Conservation (phyloP, 345 rosid species). For the Eucalyptus virginea region DNA sequence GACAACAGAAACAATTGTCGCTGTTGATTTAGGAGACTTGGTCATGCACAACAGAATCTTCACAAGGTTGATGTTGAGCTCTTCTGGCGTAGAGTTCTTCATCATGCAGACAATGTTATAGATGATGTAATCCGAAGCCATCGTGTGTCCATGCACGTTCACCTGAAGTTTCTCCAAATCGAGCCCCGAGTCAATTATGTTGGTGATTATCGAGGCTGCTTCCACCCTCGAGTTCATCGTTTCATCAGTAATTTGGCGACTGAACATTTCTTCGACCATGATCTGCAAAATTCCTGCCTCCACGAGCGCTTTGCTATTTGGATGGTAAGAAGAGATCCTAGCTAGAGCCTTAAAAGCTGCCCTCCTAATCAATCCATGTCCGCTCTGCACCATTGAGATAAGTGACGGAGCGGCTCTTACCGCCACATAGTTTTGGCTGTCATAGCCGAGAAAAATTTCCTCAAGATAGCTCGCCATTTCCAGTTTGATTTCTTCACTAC, state of each 20-base stretch:
- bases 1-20: slow-evolving; percentile 38
- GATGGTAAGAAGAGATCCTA: slow-evolving; percentile 55
- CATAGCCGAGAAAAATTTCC: slow-evolving; percentile 50
- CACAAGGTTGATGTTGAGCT: slow-evolving; percentile 53
- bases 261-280: slow-evolving; percentile 72
- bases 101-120: slow-evolving; percentile 59
- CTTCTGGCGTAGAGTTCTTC: slow-evolving; percentile 56
- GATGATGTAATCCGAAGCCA: slow-evolving; percentile 62
- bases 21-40: slow-evolving; percentile 43
- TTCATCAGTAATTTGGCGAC: slow-evolving; percentile 33
- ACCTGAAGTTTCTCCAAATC: slow-evolving; percentile 45
- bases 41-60: slow-evolving; percentile 58
- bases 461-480: slow-evolving; percentile 67
- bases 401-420: slow-evolving; percentile 63
- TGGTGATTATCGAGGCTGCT: slow-evolving; percentile 71
- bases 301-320: slow-evolving; percentile 39
- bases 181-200: slow-evolving; percentile 59
- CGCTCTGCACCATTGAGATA: slow-evolving; percentile 46
- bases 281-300: slow-evolving; percentile 46
- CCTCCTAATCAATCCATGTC: slow-evolving; percentile 32
- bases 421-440: slow-evolving; percentile 46
- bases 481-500: slow-evolving; percentile 51
- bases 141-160: slow-evolving; percentile 46
- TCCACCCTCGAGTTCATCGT: slow-evolving; percentile 51
- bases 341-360: slow-evolving; percentile 66